Conservation (phyloP, 306 rosid species). For the Begonia peltatifolia region DNA sequence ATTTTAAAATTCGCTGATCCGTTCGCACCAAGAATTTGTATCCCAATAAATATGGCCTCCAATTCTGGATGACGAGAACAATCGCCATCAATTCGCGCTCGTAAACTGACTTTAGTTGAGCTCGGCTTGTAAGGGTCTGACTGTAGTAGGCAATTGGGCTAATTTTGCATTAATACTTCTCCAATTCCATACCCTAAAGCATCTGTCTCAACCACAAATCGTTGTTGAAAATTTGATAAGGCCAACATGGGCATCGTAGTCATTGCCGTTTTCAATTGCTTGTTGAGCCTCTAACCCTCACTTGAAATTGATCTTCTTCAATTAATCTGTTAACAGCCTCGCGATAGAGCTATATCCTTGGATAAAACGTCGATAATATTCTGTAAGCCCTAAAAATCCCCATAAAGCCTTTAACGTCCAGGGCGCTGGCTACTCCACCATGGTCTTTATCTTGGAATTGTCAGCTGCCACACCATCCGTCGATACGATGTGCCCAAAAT, state of each 20-base stretch:
- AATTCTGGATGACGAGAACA: background rate
- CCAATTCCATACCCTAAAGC: too few relatives aligned
- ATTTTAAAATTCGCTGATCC: background rate
- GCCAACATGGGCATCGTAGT: background rate
- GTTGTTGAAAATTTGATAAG: background rate
- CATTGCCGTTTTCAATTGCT: too few relatives aligned
- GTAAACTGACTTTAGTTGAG: background rate
- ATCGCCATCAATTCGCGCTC: too few relatives aligned
- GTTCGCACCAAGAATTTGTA: background rate
- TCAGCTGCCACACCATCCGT: background rate
- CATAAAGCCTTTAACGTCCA: background rate
- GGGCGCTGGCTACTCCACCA: too few relatives aligned
- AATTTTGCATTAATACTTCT: background rate
- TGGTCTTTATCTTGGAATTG: too few relatives aligned
- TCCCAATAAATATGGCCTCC: background rate
- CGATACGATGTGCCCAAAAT: background rate
- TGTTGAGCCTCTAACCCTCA: background rate
- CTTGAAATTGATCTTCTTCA: too few relatives aligned
- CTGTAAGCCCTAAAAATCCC: background rate
- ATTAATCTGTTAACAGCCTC: background rate
- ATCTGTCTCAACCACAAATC: slow-evolving; percentile 6
- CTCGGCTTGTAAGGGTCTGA: background rate
- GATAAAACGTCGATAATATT: background rate
- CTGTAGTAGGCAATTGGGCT: background rate
- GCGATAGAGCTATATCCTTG: background rate